Percentiles rank a stretch among this genome's conserved stretches.
phyloP scores from a whole-genome alignment of 208 protist species.

The Acanthamoeba castellanii region DNA sequence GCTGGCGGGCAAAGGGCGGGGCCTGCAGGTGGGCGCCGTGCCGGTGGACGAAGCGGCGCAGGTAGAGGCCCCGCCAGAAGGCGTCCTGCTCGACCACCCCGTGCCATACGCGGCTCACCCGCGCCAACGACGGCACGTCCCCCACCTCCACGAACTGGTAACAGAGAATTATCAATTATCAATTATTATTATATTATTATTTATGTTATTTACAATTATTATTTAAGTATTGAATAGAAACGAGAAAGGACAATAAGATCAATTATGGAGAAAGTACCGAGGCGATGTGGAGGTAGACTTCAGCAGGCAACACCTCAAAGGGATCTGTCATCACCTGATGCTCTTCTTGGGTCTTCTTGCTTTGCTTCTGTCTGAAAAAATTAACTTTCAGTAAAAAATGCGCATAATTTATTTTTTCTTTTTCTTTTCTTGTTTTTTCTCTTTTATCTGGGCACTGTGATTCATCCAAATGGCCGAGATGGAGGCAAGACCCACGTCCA shows the following conservation, averaged over 20 bases:
- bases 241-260: too few species aligned
- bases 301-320: background rate
- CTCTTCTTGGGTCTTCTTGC: background rate
- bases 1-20: background rate
- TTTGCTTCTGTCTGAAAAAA: too few species aligned
- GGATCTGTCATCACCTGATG: background rate
- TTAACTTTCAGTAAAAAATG: too few species aligned
- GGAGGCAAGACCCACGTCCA: too few species aligned
- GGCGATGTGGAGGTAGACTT: constrained; percentile 46
- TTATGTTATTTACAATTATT: too few species aligned
- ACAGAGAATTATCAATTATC: too few species aligned
- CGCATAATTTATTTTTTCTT: too few species aligned
- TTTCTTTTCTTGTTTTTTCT: background rate
- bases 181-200: too few species aligned
- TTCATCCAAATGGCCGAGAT: background rate
- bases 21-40: background rate
- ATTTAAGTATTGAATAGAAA: too few species aligned
- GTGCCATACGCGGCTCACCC: background rate
- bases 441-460: background rate
- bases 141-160: background rate
- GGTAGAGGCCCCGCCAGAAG: background rate
- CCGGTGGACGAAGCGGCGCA: background rate
- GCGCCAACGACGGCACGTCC: background rate
- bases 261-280: too few species aligned
- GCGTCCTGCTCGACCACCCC: background rate